Conservation (phyloP, 306 rosid genomes). For the Prunus dulcis region DNA sequence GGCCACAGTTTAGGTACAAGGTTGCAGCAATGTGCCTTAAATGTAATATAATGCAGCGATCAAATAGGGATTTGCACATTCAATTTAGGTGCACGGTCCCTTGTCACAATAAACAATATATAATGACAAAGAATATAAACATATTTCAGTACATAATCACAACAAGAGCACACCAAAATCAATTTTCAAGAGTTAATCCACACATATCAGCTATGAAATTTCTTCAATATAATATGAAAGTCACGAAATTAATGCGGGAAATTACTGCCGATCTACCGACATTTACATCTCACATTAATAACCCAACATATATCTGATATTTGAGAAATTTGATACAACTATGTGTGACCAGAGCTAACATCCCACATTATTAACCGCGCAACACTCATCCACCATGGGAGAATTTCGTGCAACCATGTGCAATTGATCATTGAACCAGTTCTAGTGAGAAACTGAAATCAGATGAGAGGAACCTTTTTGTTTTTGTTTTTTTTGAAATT, state of each 20-base stretch:
- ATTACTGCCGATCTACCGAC: fast-evolving
- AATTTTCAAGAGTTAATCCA: not conserved
- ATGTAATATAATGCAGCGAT: not conserved
- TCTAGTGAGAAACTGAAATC: not conserved
- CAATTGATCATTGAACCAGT: not conserved
- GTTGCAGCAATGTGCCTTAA: no score
- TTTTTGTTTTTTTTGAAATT: not conserved
- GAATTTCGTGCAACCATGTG: no score
- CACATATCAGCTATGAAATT: not conserved
- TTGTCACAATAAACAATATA: not conserved
- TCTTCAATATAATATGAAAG: no score
- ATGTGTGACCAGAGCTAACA: no score
- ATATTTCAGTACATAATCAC: not conserved
- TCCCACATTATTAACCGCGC: no score
- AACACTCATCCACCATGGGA: no score
- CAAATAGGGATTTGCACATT: not conserved
- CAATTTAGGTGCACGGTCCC: not conserved
- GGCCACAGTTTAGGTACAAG: no score
- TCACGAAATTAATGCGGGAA: no score
- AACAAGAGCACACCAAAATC: not conserved
- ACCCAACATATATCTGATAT: fast-evolving
- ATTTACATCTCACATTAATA: no score
- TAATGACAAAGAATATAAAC: not conserved
- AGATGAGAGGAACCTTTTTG: not conserved
- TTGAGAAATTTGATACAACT: no score